phyloP scores from a whole-genome alignment of 2,329 filamentous ascomycete genomes.

The Cladophialophora psammophila region DNA sequence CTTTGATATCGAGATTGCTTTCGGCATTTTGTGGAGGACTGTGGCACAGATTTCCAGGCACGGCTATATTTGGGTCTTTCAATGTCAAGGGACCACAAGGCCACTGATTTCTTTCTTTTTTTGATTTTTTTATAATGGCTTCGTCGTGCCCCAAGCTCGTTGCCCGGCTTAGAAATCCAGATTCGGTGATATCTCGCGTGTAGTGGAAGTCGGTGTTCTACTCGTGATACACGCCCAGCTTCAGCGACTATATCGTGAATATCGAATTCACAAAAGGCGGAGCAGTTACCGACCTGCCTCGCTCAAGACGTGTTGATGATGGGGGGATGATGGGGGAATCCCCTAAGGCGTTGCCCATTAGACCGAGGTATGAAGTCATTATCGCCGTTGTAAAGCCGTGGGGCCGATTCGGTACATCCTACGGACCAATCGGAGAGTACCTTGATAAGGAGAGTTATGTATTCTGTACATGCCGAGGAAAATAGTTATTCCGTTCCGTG shows the following conservation, averaged over 20 bases:
- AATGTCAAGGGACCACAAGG: background rate
- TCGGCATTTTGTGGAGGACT: conserved; percentile 48
- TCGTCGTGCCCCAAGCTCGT: background rate
- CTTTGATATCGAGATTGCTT: conserved; percentile 52
- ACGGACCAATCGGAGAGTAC: background rate
- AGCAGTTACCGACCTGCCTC: conserved; percentile 1
- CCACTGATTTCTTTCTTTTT: background rate
- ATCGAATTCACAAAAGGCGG: background rate
- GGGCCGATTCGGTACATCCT: background rate
- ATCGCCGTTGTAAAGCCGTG: conserved; percentile 1
- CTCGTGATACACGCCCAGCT: background rate
- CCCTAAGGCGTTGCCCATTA: background rate
- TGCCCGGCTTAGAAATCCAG: conserved; percentile 24
- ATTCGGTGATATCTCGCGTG: conserved; percentile 24
- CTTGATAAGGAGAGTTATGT: background rate
- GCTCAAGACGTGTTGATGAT: background rate
- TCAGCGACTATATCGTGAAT: background rate
- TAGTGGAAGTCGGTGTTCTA: conserved; percentile 10
- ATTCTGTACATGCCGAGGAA: background rate
- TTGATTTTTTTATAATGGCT: background rate
- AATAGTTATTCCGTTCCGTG: background rate
- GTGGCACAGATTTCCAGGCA: background rate
- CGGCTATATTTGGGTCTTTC: background rate
- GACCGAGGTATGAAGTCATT: conserved; percentile 9
- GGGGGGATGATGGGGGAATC: background rate